Evolutionary conservation across 2,329 filamentous ascomycete genomes (phyloP).

Genomic region (Colletotrichum viniferum): DNA sequence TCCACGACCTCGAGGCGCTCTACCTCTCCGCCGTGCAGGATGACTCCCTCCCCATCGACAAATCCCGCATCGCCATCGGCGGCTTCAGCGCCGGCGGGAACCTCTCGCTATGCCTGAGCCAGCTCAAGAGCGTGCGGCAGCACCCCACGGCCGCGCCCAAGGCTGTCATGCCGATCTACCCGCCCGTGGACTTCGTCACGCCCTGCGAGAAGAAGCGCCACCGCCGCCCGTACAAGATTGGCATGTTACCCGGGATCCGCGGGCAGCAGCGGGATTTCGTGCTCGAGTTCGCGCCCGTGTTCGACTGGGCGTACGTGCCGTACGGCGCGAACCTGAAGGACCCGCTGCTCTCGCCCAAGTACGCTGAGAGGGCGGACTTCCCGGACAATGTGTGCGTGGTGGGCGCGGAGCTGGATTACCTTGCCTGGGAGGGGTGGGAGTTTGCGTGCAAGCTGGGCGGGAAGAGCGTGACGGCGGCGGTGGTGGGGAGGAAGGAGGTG

Average conservation of each 20-base stretch:
- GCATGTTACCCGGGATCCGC: slow-evolving; percentile 19
- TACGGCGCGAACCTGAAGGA: slow-evolving; percentile 34
- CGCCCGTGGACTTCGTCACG: slow-evolving; percentile 38
- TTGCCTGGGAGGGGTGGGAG: slow-evolving; percentile 25
- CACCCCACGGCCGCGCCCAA: slow-evolving; percentile 21
- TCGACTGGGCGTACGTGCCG: slow-evolving; percentile 38
- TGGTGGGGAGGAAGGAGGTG: slow-evolving; percentile 19
- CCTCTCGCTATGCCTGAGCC: slow-evolving; percentile 44
- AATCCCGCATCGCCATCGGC: slow-evolving; percentile 40
- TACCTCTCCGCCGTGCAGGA: slow-evolving; percentile 46
- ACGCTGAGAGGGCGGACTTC: slow-evolving; percentile 31
- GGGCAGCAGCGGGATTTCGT: slow-evolving; percentile 21
- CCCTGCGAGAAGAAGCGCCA: slow-evolving; percentile 26
- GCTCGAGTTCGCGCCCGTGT: slow-evolving; percentile 26
- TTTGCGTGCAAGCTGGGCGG: slow-evolving; percentile 25
- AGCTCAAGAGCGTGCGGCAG: slow-evolving; percentile 39
- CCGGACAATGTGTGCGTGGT: slow-evolving; percentile 40
- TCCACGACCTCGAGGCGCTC: slow-evolving; percentile 50
- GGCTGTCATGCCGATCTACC: slow-evolving; percentile 48
- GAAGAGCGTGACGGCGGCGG: neutral
- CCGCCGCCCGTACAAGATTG: slow-evolving; percentile 29
- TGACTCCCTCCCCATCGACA: slow-evolving; percentile 48
- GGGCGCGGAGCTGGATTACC: slow-evolving; percentile 41
- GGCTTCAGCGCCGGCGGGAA: slow-evolving; percentile 60
- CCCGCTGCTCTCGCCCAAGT: slow-evolving; percentile 37